These are phyloP conservation scores for Sporopachydermia quercuum DNA, from an alignment of 805 yeast genomes.

Conservation along the genomic window DNA sequence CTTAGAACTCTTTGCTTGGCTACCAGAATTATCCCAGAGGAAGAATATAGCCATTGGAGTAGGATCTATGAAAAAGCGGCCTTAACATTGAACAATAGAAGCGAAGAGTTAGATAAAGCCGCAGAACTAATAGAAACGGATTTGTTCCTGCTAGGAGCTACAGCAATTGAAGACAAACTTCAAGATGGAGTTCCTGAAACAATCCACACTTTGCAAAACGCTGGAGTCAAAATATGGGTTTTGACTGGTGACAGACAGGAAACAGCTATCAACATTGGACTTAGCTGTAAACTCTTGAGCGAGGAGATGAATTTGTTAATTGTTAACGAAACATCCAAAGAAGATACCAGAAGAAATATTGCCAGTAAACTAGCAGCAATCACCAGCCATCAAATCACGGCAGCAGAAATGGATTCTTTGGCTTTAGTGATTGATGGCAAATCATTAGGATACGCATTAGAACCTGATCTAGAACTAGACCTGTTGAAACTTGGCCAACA, in stretches of 20 bases:
- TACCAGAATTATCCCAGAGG: slow-evolving; percentile 59
- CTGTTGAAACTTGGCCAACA: slow-evolving; percentile 67
- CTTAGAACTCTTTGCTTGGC: slow-evolving; percentile 91
- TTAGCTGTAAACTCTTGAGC: slow-evolving; percentile 87
- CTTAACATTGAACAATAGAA: slow-evolving; percentile 61
- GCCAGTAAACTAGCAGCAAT: slow-evolving; percentile 65
- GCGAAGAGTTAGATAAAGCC: slow-evolving; percentile 65
- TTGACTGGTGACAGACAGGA: slow-evolving; percentile 97
- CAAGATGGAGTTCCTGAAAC: slow-evolving; percentile 99
- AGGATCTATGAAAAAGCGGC: slow-evolving; percentile 60
- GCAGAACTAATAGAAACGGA: slow-evolving; percentile 81
- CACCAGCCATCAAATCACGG: slow-evolving; percentile 44
- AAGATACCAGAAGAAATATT: slow-evolving; percentile 62
- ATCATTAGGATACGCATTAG: slow-evolving; percentile 76
- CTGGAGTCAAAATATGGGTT: slow-evolving; percentile 96
- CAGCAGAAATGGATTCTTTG: slow-evolving; percentile 58
- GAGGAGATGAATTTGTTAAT: slow-evolving; percentile 93
- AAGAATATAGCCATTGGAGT: slow-evolving; percentile 66
- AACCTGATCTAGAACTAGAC: slow-evolving; percentile 60
- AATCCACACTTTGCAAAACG: slow-evolving; percentile 85
- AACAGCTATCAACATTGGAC: slow-evolving; percentile 95
- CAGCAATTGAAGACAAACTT: slow-evolving; percentile 94
- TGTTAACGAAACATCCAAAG: slow-evolving; percentile 73
- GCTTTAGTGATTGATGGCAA: slow-evolving; percentile 93
- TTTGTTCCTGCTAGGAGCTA: slow-evolving; percentile 78